These are phyloP conservation scores for Phytophthora pini DNA, from an alignment of 352 stramenopile genomes.

Conservation along the genomic window DNA sequence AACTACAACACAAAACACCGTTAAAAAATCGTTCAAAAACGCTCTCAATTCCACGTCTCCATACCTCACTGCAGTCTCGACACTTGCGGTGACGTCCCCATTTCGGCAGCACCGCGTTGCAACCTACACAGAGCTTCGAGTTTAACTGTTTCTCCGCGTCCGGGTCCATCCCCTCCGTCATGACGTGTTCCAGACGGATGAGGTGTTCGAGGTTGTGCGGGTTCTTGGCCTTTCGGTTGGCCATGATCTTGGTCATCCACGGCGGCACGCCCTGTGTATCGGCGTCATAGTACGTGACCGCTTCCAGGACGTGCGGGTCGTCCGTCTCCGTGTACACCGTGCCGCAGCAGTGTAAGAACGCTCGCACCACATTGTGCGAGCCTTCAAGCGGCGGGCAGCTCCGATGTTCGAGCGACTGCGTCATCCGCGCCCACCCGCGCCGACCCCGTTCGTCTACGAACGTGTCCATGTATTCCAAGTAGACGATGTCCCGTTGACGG, in stretches of 20 bases:
- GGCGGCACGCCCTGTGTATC: slow-evolving; percentile 66
- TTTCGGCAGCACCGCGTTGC: slow-evolving; percentile 51
- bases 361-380: slow-evolving; percentile 64
- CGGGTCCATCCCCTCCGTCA: slow-evolving; percentile 59
- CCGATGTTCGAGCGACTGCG: slow-evolving; percentile 69
- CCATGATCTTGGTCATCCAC: slow-evolving; percentile 72
- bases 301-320: slow-evolving; percentile 55
- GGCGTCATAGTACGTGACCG: slow-evolving; percentile 63
- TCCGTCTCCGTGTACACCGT: slow-evolving; percentile 68
- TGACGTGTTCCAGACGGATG: slow-evolving; percentile 59
- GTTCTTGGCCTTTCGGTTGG: slow-evolving; percentile 64
- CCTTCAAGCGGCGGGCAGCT: slow-evolving; percentile 60
- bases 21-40: neutral
- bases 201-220: slow-evolving; percentile 67
- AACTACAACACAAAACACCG: slow-evolving; percentile 18
- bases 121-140: slow-evolving; percentile 53
- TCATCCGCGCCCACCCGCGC: slow-evolving; percentile 65
- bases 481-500: slow-evolving; percentile 63
- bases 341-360: slow-evolving; percentile 63
- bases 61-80: slow-evolving; percentile 64
- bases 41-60: neutral
- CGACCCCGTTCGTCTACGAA: slow-evolving; percentile 65
- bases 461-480: slow-evolving; percentile 73
- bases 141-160: slow-evolving; percentile 43
- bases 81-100: slow-evolving; percentile 58